Conservation (phyloP, 2,329 filamentous ascomycete species). For the Colletotrichum higginsianum region DNA sequence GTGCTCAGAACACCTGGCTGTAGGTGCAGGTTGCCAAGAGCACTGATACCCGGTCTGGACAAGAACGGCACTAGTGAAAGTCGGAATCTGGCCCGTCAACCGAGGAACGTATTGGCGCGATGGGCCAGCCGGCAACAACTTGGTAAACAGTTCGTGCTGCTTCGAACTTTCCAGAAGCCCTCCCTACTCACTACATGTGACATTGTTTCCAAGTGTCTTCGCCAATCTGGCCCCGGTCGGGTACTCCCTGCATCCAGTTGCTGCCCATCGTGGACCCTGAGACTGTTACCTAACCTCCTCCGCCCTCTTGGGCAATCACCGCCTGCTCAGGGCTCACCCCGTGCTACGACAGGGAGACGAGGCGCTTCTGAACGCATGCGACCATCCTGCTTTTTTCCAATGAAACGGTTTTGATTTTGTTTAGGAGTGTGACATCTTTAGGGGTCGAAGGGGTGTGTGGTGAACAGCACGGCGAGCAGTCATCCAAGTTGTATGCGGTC, state of each 20-base stretch:
- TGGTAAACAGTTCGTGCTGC: slow-evolving; percentile 1
- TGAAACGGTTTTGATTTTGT: background rate
- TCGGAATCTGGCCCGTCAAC: background rate
- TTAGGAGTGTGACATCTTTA: background rate
- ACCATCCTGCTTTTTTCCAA: background rate
- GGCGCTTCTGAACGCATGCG: background rate
- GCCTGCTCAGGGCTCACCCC: background rate
- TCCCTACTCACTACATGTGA: background rate
- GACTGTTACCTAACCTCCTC: slow-evolving; percentile 14
- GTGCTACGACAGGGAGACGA: background rate
- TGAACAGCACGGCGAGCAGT: slow-evolving; percentile 3
- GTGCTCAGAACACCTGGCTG: background rate
- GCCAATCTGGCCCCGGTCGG: slow-evolving; percentile 6
- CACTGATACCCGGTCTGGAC: background rate
- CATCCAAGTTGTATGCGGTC: background rate
- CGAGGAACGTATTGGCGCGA: background rate
- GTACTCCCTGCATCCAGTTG: slow-evolving; percentile 19
- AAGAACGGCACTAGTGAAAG: background rate
- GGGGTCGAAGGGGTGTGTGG: background rate
- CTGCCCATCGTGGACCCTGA: slow-evolving; percentile 32
- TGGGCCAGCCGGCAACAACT: no score
- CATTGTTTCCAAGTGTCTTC: slow-evolving; percentile 7
- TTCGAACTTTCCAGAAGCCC: slow-evolving; percentile 29
- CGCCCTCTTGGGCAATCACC: slow-evolving; percentile 1
- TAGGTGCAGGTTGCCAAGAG: no score